Percentiles rank a stretch among this genome's conserved stretches.
These are phyloP conservation scores for Calonectria pseudoreteaudii DNA, from an alignment of 2,329 filamentous ascomycete species.

Conservation along the genomic window DNA sequence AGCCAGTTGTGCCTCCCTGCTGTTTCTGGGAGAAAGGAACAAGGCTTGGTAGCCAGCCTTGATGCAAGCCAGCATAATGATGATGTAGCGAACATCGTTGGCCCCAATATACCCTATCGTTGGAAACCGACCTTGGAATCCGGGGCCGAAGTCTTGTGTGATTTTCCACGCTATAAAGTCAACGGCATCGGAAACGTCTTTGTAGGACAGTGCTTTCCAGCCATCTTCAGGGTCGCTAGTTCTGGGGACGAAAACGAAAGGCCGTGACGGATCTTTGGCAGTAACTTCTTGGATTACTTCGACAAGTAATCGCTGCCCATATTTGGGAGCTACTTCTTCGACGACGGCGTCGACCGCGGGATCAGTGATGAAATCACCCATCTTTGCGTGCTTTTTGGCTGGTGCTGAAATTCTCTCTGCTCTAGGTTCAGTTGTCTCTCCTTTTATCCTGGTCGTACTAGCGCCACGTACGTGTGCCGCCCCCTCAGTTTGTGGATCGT, in stretches of 20 bases:
- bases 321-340: neutral
- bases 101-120: constrained; percentile 50
- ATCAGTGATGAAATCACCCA: neutral
- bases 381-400: neutral
- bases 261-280: neutral
- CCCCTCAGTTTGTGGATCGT: neutral
- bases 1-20: constrained; percentile 41
- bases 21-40: constrained; percentile 48
- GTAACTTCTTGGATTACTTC: neutral
- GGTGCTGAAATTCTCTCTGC: neutral
- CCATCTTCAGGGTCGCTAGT: neutral
- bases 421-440: neutral
- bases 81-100: constrained; percentile 51
- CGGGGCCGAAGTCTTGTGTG: neutral
- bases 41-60: constrained; percentile 57
- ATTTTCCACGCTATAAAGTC: neutral
- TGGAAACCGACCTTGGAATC: neutral
- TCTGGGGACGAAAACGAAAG: neutral
- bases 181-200: neutral
- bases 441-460: no score
- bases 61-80: constrained; percentile 52
- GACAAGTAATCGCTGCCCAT: neutral
- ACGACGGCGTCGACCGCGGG: neutral
- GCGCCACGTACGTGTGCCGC: neutral
- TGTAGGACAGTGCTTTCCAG: constrained; percentile 1